Evolutionary conservation across 148 eudicot species (phyloP), one percentile per base, ranked within the genome.

Genomic region (Diospyros lotus): DNA sequence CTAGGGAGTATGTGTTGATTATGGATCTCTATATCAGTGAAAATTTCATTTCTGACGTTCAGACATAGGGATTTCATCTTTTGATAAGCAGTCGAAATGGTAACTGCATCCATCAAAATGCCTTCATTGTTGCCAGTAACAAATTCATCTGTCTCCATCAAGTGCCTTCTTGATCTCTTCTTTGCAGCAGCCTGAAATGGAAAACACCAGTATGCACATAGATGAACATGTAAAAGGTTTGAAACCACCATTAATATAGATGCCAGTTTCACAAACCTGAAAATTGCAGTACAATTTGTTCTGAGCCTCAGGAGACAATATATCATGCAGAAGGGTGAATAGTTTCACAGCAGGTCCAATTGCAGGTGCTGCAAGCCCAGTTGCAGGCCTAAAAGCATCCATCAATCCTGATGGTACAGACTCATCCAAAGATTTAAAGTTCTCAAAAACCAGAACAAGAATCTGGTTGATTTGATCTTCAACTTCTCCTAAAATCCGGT

Each of bases 291-390:
- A 93, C 66, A 93, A 78, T 55, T 93, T 95, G 54, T 80, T 88
- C 78, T 95, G 99, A 28, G 92, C 89, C 78, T 95, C 98, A 2
- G 99, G 98, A 73, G 97, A 87, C 82, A 93, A 81, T 75, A 95
- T 87, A 75, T 95, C 98, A 73, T 95, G 90, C 78, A 93, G 88
- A 55, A 95, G 98, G 52, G 88, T 88, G 83, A 87, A 93, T 18
- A 95, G 93, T 69, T 88, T 95, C 67, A 95, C 89, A 71, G 98
- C 94, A 75, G 92, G 98, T 80, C 81, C 85, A 79, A 95, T 80
- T 65, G 86, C 99, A 64, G 93, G 97, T 58, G 98, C 91, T 40
- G 94, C 90, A 77, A 77, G 48, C 54, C 98, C 93, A 67, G 84
- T 86, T 80, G 99, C 98, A 64, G 97, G 91, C 75, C 79, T 83